Base-by-base conservation (phyloP, 495 filamentous ascomycete genomes). In the Elasticomyces elasticus region DNA sequence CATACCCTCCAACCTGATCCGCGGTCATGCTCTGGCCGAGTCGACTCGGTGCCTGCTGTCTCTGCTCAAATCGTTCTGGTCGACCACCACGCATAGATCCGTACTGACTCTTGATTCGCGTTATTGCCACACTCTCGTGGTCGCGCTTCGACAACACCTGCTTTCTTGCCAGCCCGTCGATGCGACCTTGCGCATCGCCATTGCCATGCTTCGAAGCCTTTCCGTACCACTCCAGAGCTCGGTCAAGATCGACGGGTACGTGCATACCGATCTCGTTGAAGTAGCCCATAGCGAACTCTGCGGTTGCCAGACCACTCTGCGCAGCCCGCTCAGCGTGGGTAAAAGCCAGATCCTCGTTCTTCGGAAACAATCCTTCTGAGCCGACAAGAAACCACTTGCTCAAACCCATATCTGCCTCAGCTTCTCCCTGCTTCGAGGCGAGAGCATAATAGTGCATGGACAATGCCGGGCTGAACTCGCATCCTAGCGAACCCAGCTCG, bases 331-430 rank as follows among this genome's bases (percentile, higher is more conserved):
- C 80, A 23, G 94, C 94, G 64, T 95, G 96, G 24, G 77, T 83
- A 66, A 86, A 98, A 5, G 92, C 94, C 10, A 97, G 72, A 58
- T 86, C 83, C 68, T 98, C 94, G 63, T 95, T 96, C 74, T 96
- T 97, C 37, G 86, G 79, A 64, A 98, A 96, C 5, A 89, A 75
- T 23, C 81, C 81, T 64, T 97, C 90, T 58, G 89, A 87, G 7
- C 92, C 92, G 63, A 92, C 96, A 24, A 98, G 75, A 69, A 97
- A 97, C 92, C 92, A 98, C 69, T 96, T 94, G 64, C 90, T 96
- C 55, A 98, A 91, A 23, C 89, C 88, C 78, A 98, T 89, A 49
- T 95, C 87, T 0, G 91, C 92, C 63, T 97, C 92, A 0, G 86
- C 71, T 61, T 96, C 89, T 9, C 82, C 82, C 69, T 97, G 94